A percentile compares a stretch with the other conserved stretches of the same genome.
These are phyloP conservation scores for Cercophora sp. DNA, from an alignment of 495 filamentous ascomycete genomes.

Conservation along the genomic window DNA sequence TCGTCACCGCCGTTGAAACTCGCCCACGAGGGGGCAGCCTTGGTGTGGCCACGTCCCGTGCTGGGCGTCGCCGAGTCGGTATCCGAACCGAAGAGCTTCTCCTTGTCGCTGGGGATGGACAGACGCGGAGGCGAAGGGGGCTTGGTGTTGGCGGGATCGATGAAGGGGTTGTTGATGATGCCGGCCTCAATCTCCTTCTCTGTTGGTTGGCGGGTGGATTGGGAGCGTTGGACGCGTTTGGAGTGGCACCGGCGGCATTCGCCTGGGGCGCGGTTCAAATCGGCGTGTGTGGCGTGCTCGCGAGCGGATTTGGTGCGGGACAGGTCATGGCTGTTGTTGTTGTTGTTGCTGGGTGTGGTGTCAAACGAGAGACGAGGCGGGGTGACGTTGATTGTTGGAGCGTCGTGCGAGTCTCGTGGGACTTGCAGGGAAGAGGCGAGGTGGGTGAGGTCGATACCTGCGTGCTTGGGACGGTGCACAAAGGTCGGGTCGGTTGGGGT, in stretches of 20 bases:
- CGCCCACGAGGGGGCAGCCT: background rate
- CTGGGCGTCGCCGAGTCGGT: no score
- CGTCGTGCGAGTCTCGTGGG: background rate
- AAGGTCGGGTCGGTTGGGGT: background rate
- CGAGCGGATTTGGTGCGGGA: background rate
- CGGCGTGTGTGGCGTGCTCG: background rate
- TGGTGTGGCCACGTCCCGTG: background rate
- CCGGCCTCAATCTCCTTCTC: background rate
- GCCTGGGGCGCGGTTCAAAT: background rate
- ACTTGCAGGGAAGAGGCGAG: background rate
- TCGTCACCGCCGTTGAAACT: background rate
- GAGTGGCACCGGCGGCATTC: conserved; percentile 1
- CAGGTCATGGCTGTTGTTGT: background rate
- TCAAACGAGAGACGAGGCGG: no score
- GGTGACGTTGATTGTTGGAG: no score
- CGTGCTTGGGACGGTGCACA: background rate
- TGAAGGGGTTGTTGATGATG: background rate
- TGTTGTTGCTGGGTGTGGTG: background rate
- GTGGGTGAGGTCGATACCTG: background rate
- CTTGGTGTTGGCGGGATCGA: background rate
- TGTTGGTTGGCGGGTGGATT: background rate
- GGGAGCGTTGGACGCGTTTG: background rate
- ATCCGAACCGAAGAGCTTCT: no score
- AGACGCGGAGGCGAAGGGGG: no score
- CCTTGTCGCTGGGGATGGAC: no score